Conservation (phyloP, 2,329 filamentous ascomycete genomes). For the Bipolaris gigantea region DNA sequence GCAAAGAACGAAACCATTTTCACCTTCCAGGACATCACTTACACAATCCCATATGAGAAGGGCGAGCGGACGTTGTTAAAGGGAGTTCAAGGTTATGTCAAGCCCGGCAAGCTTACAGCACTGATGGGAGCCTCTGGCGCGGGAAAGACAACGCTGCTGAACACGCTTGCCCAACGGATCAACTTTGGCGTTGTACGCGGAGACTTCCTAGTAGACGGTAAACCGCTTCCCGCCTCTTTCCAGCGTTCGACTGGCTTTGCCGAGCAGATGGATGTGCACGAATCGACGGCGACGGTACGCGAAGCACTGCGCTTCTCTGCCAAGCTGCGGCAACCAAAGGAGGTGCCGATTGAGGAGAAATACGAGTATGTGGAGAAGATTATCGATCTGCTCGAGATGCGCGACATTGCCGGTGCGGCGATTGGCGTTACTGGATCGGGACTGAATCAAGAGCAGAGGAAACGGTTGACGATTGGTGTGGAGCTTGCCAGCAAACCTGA, state of each 20-base stretch:
- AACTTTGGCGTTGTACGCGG: conserved; percentile 50
- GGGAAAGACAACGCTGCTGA: conserved; percentile 43
- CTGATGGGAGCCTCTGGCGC: conserved; percentile 69
- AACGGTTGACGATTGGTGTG: conserved; percentile 65
- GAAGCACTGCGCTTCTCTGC: conserved; percentile 68
- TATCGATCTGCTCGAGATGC: conserved; percentile 64
- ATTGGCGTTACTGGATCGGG: conserved; percentile 58
- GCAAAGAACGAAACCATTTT: conserved; percentile 64
- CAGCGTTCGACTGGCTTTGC: conserved; percentile 81
- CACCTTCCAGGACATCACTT: conserved; percentile 85
- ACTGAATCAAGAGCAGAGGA: conserved; percentile 65
- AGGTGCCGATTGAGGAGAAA: conserved; percentile 62
- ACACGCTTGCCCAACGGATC: conserved; percentile 47
- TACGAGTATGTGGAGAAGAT: conserved; percentile 68
- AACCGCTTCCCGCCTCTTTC: conserved; percentile 62
- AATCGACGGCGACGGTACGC: conserved; percentile 63
- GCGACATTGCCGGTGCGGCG: conserved; percentile 65
- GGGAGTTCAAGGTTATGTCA: conserved; percentile 78
- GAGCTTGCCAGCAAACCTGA: conserved; percentile 67
- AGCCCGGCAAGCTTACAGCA: conserved; percentile 85
- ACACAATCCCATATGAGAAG: conserved; percentile 62
- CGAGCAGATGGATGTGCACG: conserved; percentile 66
- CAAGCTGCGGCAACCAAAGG: conserved; percentile 62
- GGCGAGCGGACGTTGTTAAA: conserved; percentile 56
- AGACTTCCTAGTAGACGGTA: conserved; percentile 50